A percentile compares a stretch with the other conserved stretches of the same genome.
phyloP scores from a whole-genome alignment of 2,329 filamentous ascomycete genomes.

The Penicillium sumatraense region DNA sequence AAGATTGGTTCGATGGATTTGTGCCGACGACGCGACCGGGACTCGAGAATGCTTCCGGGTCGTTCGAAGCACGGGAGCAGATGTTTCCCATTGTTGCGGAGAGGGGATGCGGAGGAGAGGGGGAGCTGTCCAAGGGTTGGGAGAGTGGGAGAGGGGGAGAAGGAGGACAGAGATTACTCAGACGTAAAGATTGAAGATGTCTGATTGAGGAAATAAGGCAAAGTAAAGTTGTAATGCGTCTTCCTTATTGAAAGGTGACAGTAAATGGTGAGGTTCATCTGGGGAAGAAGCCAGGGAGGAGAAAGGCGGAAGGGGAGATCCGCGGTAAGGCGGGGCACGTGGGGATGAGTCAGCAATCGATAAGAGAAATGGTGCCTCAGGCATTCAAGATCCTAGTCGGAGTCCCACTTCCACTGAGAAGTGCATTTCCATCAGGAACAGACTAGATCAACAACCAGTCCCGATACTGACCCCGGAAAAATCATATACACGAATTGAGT shows the following conservation, averaged over 20 bases:
- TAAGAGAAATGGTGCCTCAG: background rate
- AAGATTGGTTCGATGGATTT: conserved; percentile 46
- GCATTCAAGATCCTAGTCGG: too few relatives aligned
- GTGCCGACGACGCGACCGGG: conserved; percentile 75
- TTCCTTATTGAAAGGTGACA: conserved; percentile 1
- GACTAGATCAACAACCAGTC: too few relatives aligned
- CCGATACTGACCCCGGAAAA: too few relatives aligned
- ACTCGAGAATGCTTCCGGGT: conserved; percentile 67
- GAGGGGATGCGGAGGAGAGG: background rate
- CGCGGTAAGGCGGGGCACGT: background rate
- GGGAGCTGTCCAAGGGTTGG: background rate
- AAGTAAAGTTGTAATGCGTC: background rate
- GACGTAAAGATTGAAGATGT: too few relatives aligned
- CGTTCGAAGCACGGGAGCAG: conserved; percentile 72
- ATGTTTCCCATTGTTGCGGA: conserved; percentile 74
- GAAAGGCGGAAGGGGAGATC: background rate
- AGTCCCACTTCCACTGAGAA: too few relatives aligned
- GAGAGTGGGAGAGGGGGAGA: background rate
- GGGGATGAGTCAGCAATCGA: conserved; percentile 1
- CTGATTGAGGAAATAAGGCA: background rate
- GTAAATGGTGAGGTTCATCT: too few relatives aligned
- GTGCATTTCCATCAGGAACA: background rate
- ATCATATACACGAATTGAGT: background rate
- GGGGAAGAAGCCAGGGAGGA: background rate
- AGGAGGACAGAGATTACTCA: too few relatives aligned